phyloP scores from a whole-genome alignment of 441 rosid species.

The Gossypium armourianum region DNA sequence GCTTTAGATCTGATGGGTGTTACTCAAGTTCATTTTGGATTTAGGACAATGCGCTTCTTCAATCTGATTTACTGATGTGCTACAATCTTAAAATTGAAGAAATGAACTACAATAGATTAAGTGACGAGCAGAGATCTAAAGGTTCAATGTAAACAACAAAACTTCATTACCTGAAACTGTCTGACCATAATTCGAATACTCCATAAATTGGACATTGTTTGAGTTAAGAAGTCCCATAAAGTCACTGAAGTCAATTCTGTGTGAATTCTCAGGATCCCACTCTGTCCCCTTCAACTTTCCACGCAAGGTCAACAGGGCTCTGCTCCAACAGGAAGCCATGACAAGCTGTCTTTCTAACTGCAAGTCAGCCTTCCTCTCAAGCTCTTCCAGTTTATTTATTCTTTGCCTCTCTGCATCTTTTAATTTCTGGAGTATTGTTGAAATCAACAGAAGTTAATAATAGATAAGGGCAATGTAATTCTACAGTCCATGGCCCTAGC shows the following conservation, averaged over 20 bases:
- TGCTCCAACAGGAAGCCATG: constrained; percentile 80
- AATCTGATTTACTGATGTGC: neutral
- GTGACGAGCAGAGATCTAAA: constrained; percentile 4
- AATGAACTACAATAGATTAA: neutral
- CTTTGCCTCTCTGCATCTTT: constrained; percentile 61
- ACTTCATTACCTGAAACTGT: constrained; percentile 54
- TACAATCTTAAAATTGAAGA: constrained; percentile 3
- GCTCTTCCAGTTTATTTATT: constrained; percentile 53
- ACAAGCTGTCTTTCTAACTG: constrained; percentile 88
- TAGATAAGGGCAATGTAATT: neutral
- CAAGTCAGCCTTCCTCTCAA: constrained; percentile 59
- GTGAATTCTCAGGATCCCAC: constrained; percentile 81
- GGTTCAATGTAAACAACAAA: neutral
- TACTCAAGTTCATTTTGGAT: neutral
- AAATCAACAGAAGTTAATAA: neutral
- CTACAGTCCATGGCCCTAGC: neutral
- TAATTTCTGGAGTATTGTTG: constrained; percentile 36
- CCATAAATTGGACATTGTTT: constrained; percentile 73
- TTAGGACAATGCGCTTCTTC: neutral
- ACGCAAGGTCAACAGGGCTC: constrained; percentile 50
- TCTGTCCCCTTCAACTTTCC: constrained; percentile 80
- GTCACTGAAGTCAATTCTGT: constrained; percentile 64
- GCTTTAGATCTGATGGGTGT: neutral
- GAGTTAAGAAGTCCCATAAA: constrained; percentile 62
- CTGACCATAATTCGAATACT: constrained; percentile 81